These are phyloP conservation scores for Rhizopogon roseolus DNA, from an alignment of 768 basidiomycete species.

Conservation along the genomic window DNA sequence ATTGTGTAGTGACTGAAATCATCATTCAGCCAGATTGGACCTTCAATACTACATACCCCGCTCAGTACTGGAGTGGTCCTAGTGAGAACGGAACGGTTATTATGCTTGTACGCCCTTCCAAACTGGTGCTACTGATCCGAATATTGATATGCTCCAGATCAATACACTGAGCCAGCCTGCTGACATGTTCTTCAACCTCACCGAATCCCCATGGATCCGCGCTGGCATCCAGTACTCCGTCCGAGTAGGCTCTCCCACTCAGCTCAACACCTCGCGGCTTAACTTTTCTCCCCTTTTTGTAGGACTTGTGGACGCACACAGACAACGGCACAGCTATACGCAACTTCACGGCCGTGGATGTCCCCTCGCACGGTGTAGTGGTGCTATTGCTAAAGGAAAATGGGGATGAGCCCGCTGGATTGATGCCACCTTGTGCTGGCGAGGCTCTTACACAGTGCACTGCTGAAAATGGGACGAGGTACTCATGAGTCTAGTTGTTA, in stretches of 20 bases:
- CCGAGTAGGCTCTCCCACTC: conserved; percentile 35
- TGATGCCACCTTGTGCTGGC: conserved; percentile 49
- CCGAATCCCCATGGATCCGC: conserved; percentile 67
- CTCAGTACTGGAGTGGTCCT: conserved; percentile 65
- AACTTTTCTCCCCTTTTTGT: neutral
- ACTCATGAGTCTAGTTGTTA: conserved; percentile 1
- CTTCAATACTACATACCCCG: conserved; percentile 42
- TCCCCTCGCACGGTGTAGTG: conserved; percentile 62
- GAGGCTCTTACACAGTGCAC: conserved; percentile 46
- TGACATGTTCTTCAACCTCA: conserved; percentile 56
- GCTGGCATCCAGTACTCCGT: conserved; percentile 60
- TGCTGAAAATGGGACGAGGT: conserved; percentile 50
- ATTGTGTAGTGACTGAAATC: neutral
- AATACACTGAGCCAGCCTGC: conserved; percentile 51
- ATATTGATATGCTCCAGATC: conserved; percentile 31
- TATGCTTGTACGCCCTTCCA: conserved; percentile 47
- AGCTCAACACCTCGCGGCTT: neutral
- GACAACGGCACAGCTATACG: conserved; percentile 63
- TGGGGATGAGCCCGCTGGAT: conserved; percentile 60
- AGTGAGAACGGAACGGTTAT: conserved; percentile 58
- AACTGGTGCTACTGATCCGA: neutral
- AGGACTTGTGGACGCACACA: conserved; percentile 74
- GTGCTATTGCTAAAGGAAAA: conserved; percentile 61
- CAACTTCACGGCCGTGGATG: conserved; percentile 39
- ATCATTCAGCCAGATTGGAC: conserved; percentile 29